Evolutionary conservation across 495 filamentous ascomycete genomes (phyloP).

Genomic region (Neurospora sp.): DNA sequence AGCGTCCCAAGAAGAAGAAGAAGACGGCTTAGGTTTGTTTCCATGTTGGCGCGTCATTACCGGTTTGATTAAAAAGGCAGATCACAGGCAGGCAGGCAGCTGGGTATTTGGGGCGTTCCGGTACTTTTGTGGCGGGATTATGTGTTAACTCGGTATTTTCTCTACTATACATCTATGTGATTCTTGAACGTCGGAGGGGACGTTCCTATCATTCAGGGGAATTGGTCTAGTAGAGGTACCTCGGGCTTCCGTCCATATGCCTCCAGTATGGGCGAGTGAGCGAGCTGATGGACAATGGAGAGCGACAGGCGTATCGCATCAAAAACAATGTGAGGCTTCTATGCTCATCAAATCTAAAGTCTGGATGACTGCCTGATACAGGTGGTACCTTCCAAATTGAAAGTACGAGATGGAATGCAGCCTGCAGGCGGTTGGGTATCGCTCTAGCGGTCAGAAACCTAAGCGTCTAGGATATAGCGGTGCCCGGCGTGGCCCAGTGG

Average conservation of each 20-base stretch:
- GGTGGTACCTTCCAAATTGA: not conserved
- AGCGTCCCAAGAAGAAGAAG: conserved; percentile 41
- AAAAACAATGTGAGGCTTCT: not conserved
- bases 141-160: not conserved
- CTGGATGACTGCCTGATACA: not conserved
- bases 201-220: not conserved
- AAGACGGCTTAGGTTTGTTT: conserved; percentile 22
- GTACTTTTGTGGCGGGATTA: not conserved
- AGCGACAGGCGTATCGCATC: not conserved
- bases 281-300: not conserved
- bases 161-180: not conserved
- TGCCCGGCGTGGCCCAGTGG: not conserved
- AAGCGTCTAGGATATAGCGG: not conserved
- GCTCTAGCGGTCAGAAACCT: not conserved
- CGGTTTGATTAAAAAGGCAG: conserved; percentile 1
- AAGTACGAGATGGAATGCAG: not conserved
- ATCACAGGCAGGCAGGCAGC: not conserved
- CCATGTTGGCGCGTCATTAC: not conserved
- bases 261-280: not conserved
- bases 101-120: not conserved
- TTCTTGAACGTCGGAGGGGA: not conserved
- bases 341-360: not conserved
- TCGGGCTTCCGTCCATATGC: not conserved
- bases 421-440: not conserved
- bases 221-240: not conserved